A percentile compares a stretch with the other conserved stretches of the same genome.
These are phyloP conservation scores for Pythium oligandrum DNA, from an alignment of 352 stramenopile species.

Conservation along the genomic window DNA sequence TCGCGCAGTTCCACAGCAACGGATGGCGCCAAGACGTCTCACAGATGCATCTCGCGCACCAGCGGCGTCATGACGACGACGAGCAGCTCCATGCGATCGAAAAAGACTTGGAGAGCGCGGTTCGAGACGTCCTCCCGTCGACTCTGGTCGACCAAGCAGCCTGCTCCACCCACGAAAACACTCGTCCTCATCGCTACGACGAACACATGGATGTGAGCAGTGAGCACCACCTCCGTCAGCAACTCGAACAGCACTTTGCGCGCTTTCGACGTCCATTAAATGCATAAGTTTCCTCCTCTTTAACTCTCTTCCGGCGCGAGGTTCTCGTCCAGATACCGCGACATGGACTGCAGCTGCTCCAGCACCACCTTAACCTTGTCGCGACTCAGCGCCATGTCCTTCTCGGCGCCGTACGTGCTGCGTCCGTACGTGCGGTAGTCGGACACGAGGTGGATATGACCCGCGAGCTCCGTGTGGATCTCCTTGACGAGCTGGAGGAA, in stretches of 20 bases:
- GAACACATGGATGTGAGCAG: constrained; percentile 24
- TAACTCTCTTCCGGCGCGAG: constrained; percentile 58
- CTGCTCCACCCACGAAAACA: background rate
- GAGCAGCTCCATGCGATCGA: constrained; percentile 9
- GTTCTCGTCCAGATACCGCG: constrained; percentile 74
- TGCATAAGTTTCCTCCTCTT: constrained; percentile 2
- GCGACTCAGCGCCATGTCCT: constrained; percentile 67
- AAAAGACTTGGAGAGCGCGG: constrained; percentile 10
- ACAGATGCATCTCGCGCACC: constrained; percentile 13
- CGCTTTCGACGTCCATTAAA: constrained; percentile 22
- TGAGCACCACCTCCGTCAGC: constrained; percentile 31
- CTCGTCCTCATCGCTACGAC: background rate
- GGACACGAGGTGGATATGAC: constrained; percentile 81
- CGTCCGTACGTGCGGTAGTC: constrained; percentile 81
- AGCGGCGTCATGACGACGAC: constrained; percentile 10
- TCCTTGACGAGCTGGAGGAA: constrained; percentile 86
- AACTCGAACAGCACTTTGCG: constrained; percentile 63
- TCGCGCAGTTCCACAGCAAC: constrained; percentile 44
- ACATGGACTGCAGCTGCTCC: constrained; percentile 72
- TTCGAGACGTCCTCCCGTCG: constrained; percentile 10
- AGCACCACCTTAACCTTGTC: constrained; percentile 79
- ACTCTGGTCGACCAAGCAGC: background rate
- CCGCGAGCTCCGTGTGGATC: constrained; percentile 78
- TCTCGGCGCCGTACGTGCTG: constrained; percentile 82
- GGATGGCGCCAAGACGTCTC: constrained; percentile 38